Base-by-base conservation (phyloP, 2,329 filamentous ascomycete species). In the Penicillium nordicum region DNA sequence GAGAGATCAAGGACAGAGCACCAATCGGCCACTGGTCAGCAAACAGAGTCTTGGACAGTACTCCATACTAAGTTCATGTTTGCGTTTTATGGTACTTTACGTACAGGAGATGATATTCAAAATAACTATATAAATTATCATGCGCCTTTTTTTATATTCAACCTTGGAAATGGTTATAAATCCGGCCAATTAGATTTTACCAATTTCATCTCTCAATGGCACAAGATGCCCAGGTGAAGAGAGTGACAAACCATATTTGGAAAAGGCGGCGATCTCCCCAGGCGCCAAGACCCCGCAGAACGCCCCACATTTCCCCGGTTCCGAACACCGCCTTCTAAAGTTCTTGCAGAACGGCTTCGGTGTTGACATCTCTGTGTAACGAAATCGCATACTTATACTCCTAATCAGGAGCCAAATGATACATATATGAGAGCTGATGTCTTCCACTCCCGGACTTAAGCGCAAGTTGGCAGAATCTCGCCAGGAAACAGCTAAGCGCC, bases 251-350 rank as follows among this genome's bases (percentile, higher is more conserved):
- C 32, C 10, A 27, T 12, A 29, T 32, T 23, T 16, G 25, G 8
- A 38, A 29, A 12, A 5, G 11, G 34, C 23, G 48, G 32, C 42
- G 42, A 48, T 48, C n/a, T 51, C 43, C 50, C 37, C 29, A 27
- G 43, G 42, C 48, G 55, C 57, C 53, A 60, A 58, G 55, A 45
- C 53, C 54, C 60, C 57, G 49, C 57, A 62, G 51, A 46, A 46
- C 11, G 27, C 3, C 58, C 60, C 61, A 57, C 61, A 60, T 53
- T 41, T 54, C 63, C 65, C 59, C 62, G 52, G 36, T 61, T 52
- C 67, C 60, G 63, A 65, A 64, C 62, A 67, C 66, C 67, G 67
- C 66, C 66, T 67, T 63, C 21, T 21, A 21, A 21, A 21, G 21
- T 21, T 21, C 27, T 48, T 30, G 12, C 18, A 25, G 34, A 9